Evolutionary conservation across 129 eudicot species (phyloP).

Genomic region (Tagetes erecta): DNA sequence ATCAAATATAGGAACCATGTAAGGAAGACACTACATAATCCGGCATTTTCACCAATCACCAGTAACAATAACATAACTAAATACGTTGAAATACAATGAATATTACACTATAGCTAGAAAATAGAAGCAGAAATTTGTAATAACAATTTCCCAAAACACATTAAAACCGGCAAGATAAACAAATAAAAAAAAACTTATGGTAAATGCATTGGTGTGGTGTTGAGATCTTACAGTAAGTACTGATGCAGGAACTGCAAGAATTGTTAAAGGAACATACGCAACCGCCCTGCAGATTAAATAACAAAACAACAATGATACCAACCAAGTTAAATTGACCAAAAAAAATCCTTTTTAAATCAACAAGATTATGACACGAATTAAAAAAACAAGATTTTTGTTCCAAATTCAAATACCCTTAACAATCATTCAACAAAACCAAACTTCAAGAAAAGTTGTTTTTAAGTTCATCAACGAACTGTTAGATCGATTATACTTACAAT

Average conservation of each 20-base stretch:
- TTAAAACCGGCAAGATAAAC: neutral
- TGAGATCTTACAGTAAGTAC: constrained; percentile 68
- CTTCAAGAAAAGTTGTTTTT: neutral
- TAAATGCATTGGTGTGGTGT: neutral
- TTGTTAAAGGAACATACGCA: constrained; percentile 84
- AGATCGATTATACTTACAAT: constrained; percentile 52
- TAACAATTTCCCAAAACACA: neutral
- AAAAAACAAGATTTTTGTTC: neutral
- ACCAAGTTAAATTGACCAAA: neutral
- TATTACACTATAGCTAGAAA: neutral
- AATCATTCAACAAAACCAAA: neutral
- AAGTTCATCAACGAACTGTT: neutral
- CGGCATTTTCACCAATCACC: neutral
- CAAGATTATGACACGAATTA: neutral
- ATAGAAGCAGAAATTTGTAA: neutral
- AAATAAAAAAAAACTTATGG: neutral
- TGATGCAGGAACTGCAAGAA: constrained; percentile 92
- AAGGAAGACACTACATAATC: neutral
- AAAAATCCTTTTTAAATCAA: neutral
- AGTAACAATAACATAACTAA: neutral
- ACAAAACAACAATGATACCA: neutral
- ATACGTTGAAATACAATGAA: neutral
- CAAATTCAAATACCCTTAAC: neutral
- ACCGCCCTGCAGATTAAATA: constrained; percentile 58
- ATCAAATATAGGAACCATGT: neutral